Base-by-base conservation (phyloP, 75 land plant species). In the Ceratopteris richardii region DNA sequence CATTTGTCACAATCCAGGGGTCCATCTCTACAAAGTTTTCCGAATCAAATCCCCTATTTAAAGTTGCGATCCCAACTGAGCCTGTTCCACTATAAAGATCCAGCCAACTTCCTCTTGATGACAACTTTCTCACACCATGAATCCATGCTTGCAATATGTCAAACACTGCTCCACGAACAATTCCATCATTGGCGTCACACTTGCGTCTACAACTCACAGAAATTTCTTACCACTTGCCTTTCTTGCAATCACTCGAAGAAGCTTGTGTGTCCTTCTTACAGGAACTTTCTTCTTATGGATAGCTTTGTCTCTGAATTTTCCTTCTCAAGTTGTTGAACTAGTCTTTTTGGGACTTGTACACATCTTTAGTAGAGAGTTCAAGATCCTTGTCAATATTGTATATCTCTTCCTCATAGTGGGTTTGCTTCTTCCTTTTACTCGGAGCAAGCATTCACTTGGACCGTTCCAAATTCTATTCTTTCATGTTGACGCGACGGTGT, bases 101-200 rank as follows among this genome's bases (percentile, higher is more conserved):
- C 73, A 94, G 75, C 98, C 98, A 94, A 25, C 90, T 83, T 5
- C 50, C 50, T 4, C 98, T 96, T 56, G 88, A 72, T 24, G 82
- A 74, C 23, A 89, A 70, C 48, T 76, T 73, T 27, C 72, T 74
- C 30, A 90, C 77, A 51, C 78, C 79, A 22, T 96, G 97, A 62
- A 87, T 72, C 58, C 86, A 80, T 22, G 61, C 83, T 96, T 88
- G 95, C 73, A 94, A 64, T 1, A 94, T 94, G 60, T 78, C 86
- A 72, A 94, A 94, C 2, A 89, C 81, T 46, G 98, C 98, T 41
- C 88, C 90, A 68, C 80, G 88, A 23, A 94, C 98, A 56, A 94
- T 85, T 94, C 96, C 98, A 94, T 94, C 98, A 94, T 94, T 42
- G 98, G 98, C 12, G 96, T 77, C 1, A 94, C 98, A 79, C 86